Evolutionary conservation across 805 yeast species (phyloP), one percentile per base, ranked within the genome.

Genomic region (Candida insectalens): DNA sequence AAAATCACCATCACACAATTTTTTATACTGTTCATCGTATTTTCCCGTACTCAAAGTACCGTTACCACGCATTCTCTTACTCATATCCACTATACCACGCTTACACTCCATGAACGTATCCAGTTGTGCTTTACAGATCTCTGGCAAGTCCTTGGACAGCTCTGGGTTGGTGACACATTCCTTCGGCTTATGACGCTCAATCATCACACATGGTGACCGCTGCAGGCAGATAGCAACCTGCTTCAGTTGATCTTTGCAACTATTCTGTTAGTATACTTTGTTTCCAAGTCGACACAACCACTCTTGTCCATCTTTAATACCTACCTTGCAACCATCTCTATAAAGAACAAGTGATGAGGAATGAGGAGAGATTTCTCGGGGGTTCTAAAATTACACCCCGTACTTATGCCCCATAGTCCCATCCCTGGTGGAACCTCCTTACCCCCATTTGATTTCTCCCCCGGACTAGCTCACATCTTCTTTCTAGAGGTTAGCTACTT

Each of bases 161-260:
- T 79, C 79, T 1, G 95, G 94, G 41, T 88, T 67, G 25, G 82
- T 80, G 15, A 88, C 57, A 51, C 98, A 89, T 38, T 85, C 78
- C 41, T 84, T 79, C 3, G 97, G 97, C 2, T 83, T 83, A 57
- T 92, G 69, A 43, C 98, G 69, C 41, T 92, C 83, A 16, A 89
- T 70, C 62, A 89, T 67, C 33, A 89, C 98, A 57, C 98, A 89
- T 12, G 97, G 97, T 4, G 96, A 87, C 50, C 96, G 72, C 56
- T 89, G 98, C 32, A 89, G 68, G 55, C 98, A 89, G 15, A 89
- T 77, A 7, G 97, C 97, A 37, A 92, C 83, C n/a, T 94, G 95
- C 47, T 74, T 85, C 50, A 88, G 74, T 53, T 89, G 94, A 57
- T 89, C 98, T 50, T 83, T 80, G 57, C 98, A 89, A 67, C 95